Evolutionary conservation across 2,329 filamentous ascomycete species (phyloP).

Genomic region (Sclerotinia trifoliorum): DNA sequence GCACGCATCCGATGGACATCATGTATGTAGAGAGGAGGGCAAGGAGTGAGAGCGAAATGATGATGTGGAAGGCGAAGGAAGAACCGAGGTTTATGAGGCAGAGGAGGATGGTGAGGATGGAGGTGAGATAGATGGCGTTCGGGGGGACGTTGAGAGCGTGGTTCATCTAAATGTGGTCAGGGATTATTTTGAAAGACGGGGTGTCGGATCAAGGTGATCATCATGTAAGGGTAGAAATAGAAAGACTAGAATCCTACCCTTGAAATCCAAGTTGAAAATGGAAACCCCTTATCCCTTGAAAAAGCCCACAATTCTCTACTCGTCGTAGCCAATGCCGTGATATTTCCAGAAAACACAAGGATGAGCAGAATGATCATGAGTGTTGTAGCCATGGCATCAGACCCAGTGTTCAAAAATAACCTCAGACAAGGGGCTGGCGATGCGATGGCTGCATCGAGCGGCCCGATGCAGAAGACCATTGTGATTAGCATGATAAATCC

Average conservation of each 20-base stretch:
- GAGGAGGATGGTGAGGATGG: conserved; percentile 28
- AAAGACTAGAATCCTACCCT: conserved; percentile 34
- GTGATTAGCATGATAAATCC: conserved; percentile 44
- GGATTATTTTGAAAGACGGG: background rate
- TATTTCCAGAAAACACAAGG: conserved; percentile 43
- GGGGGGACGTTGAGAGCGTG: conserved; percentile 35
- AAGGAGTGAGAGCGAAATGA: conserved; percentile 52
- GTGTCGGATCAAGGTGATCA: background rate
- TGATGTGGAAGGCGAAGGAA: conserved; percentile 52
- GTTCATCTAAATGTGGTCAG: conserved; percentile 36
- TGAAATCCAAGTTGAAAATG: conserved; percentile 43
- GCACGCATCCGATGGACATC: conserved; percentile 47
- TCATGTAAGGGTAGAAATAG: background rate
- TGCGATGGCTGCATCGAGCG: conserved; percentile 44
- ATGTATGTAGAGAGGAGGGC: conserved; percentile 54
- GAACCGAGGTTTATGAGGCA: conserved; percentile 51
- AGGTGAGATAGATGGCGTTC: conserved; percentile 33
- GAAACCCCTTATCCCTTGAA: conserved; percentile 31
- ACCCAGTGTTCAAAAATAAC: conserved; percentile 48
- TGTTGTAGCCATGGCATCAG: conserved; percentile 45
- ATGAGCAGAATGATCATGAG: conserved; percentile 48
- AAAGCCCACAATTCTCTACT: conserved; percentile 46
- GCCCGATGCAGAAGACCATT: conserved; percentile 42
- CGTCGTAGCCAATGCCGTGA: conserved; percentile 42
- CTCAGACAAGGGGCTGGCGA: conserved; percentile 42